Evolutionary conservation across 768 basidiomycete genomes (phyloP), one percentile per base, ranked within the genome.

Genomic region (Suillus weaverae): DNA sequence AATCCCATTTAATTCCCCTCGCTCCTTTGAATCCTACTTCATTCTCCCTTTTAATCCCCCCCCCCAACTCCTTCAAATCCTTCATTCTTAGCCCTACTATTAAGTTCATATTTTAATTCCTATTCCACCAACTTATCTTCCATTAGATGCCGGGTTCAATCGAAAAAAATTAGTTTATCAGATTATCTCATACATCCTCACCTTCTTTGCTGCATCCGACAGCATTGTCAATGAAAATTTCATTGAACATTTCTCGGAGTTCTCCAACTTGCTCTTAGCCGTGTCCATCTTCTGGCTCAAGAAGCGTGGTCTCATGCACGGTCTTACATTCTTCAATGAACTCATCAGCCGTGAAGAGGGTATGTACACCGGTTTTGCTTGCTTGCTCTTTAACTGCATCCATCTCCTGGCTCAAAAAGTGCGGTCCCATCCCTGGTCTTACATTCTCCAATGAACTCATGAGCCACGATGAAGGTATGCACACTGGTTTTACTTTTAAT

Each of bases 141-240:
- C 22, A 22, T 48, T 22, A 48, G 14, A 48, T 48, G 46, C 22
- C 14, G 11, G 46, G 46, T 48, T 22, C 10, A 22, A 13, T 48
- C 14, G 22, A 22, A 48, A 22, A 48, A 22, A 13, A n/a, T 44
- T n/a, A n/a, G 44, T 44, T 46, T 5, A 46, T 38, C 87, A 94
- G 75, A 97, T 98, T 69, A 84, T 97, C 69, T 92, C 92, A 2
- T 93, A 94, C 69, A 89, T 98, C 60, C 88, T 98, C 44, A 95
- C 96, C 0, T 99, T 97, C 73, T 95, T 95, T 33, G 94, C 95
- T n/a, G n/a, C n/a, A 13, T 95, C 93, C 0, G 94, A 97, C 68
- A 94, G 95, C 35, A 97, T 97, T 66, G 94, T 97, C 69, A 97
- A 97, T 77, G 95, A 97, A 75, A 98, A 98, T 76, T 84, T 98